Conservation (phyloP, 345 rosid genomes). For the Clausena lansium region DNA sequence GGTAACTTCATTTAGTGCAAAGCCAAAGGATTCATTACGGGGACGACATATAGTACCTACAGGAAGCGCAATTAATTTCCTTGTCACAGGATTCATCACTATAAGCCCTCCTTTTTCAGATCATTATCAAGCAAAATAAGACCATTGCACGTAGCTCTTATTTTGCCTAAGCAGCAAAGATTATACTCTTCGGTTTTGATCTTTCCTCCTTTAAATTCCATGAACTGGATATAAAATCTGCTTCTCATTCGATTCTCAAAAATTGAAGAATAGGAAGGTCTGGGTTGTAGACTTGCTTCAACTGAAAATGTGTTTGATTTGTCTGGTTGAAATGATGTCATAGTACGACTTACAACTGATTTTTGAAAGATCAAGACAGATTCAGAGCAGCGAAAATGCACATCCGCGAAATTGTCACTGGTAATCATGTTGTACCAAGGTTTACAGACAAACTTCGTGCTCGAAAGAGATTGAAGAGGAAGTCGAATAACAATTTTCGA, state of each 20-base stretch:
- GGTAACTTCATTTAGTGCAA: constrained; percentile 24
- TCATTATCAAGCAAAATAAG: constrained; percentile 42
- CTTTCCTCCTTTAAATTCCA: constrained; percentile 36
- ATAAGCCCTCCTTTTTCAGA: constrained; percentile 42
- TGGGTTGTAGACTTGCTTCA: constrained; percentile 26
- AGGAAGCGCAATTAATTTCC: constrained; percentile 41
- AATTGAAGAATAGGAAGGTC: constrained; percentile 13
- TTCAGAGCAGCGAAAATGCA: constrained; percentile 38
- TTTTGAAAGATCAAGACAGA: constrained; percentile 39
- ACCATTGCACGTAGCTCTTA: constrained; percentile 49
- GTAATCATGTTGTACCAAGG: constrained; percentile 38
- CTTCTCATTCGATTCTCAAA: constrained; percentile 12
- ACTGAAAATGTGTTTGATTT: constrained; percentile 27
- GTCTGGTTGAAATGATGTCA: constrained; percentile 12
- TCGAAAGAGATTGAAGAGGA: constrained; percentile 36
- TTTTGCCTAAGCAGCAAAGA: constrained; percentile 33
- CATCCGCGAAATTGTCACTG: constrained; percentile 28
- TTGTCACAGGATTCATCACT: constrained; percentile 53
- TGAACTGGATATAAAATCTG: constrained; percentile 24
- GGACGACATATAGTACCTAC: constrained; percentile 33
- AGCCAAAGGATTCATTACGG: constrained; percentile 41
- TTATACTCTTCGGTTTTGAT: constrained; percentile 26
- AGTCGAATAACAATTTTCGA: constrained; percentile 39
- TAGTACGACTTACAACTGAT: not conserved
- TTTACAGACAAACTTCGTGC: constrained; percentile 42